A percentile compares a stretch with the other conserved stretches of the same genome.
Conservation (phyloP, 768 basidiomycete genomes). For the Hortiboletus campestris region DNA sequence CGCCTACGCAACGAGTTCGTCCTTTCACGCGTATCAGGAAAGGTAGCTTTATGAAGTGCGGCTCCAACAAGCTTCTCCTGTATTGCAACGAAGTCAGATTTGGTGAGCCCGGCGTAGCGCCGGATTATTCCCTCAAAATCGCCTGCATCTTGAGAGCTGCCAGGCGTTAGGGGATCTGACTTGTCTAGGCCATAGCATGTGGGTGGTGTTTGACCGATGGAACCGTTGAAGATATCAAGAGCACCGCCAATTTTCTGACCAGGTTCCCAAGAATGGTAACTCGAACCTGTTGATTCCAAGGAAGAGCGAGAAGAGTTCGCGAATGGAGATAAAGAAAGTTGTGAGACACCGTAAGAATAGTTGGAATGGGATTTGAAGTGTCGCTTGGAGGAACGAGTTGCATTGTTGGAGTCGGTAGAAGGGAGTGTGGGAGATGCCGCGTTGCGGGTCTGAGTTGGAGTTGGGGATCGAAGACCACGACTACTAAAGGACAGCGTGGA, state of each 20-base stretch:
- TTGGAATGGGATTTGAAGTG: constrained; percentile 46
- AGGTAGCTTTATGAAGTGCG: constrained; percentile 54
- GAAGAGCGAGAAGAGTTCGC: constrained; percentile 78
- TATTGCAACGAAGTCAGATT: constrained; percentile 65
- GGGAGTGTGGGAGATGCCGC: constrained; percentile 46
- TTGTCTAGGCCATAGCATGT: constrained; percentile 69
- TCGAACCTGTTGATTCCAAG: constrained; percentile 76
- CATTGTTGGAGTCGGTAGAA: constrained; percentile 36
- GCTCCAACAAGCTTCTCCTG: constrained; percentile 75
- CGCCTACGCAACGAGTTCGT: constrained; percentile 70
- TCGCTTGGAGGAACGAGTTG: constrained; percentile 56
- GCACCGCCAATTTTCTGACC: constrained; percentile 53
- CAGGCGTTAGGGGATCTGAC: constrained; percentile 46
- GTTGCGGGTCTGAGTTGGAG: constrained; percentile 66
- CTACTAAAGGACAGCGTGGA: constrained; percentile 43
- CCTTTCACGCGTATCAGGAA: constrained; percentile 59
- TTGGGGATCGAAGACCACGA: constrained; percentile 54
- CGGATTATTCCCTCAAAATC: constrained; percentile 68
- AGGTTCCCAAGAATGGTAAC: constrained; percentile 79
- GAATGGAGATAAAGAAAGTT: constrained; percentile 67
- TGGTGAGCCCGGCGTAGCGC: constrained; percentile 65
- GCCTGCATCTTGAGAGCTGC: constrained; percentile 50
- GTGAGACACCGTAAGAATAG: constrained; percentile 49
- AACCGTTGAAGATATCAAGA: constrained; percentile 52
- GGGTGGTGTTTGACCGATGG: constrained; percentile 44